Evolutionary conservation across 805 yeast genomes (phyloP).

Genomic region (Wickerhamomyces mucosus): DNA sequence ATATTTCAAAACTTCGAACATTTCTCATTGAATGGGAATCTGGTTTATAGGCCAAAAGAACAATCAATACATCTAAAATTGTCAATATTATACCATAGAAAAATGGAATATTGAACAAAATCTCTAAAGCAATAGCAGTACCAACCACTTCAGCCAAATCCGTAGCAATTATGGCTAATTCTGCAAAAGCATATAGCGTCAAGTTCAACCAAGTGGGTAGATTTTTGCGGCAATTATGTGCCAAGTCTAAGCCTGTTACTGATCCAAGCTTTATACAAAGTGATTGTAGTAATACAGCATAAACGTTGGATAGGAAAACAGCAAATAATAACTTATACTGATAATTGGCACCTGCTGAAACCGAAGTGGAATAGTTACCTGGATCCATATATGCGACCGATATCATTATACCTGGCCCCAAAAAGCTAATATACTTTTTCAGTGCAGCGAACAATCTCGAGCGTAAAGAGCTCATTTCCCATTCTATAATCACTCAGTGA

Average conservation of each 20-base stretch:
- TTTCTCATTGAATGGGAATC: constrained; percentile 66
- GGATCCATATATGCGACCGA: constrained; percentile 82
- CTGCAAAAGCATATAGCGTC: constrained; percentile 61
- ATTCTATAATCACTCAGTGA: no score
- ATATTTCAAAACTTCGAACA: constrained; percentile 67
- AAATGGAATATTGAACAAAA: constrained; percentile 66
- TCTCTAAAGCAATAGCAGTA: constrained; percentile 77
- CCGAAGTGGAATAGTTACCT: constrained; percentile 77
- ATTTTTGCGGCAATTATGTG: constrained; percentile 64
- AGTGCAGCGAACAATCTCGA: no score
- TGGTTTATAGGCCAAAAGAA: constrained; percentile 69
- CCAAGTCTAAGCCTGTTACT: constrained; percentile 71
- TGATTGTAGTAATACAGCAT: constrained; percentile 64
- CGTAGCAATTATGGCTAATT: constrained; percentile 82
- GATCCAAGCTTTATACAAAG: constrained; percentile 69
- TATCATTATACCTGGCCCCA: constrained; percentile 77
- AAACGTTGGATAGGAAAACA: constrained; percentile 55
- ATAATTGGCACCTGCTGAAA: constrained; percentile 69
- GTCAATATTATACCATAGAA: constrained; percentile 70
- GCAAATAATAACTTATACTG: constrained; percentile 59
- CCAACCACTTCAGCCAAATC: constrained; percentile 94
- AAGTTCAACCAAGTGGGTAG: constrained; percentile 52
- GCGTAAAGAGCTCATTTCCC: no score
- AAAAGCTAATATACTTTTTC: constrained; percentile 44
- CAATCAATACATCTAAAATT: constrained; percentile 70